These are phyloP conservation scores for Solanum lignicaule DNA, from an alignment of 257 asterid genomes.

Conservation along the genomic window DNA sequence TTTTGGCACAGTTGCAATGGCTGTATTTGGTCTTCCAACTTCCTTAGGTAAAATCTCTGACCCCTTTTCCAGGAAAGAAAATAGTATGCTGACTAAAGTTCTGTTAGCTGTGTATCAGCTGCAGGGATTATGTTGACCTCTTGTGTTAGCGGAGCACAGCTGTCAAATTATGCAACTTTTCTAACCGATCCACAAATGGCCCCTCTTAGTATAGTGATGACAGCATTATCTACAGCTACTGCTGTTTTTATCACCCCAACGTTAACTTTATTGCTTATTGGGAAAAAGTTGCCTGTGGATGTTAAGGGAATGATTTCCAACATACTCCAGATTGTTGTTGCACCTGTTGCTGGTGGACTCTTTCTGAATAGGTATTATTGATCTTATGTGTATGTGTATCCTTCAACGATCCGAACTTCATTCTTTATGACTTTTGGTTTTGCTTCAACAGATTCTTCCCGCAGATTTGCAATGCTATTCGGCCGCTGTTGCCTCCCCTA, in stretches of 20 bases:
- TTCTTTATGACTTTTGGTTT: conserved; percentile 8
- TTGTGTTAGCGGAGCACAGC: conserved; percentile 97
- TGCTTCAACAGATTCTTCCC: conserved; percentile 68
- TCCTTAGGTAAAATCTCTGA: conserved; percentile 44
- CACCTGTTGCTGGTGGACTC: conserved; percentile 85
- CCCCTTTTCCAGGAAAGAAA: neutral
- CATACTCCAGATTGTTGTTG: conserved; percentile 82
- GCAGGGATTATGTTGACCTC: conserved; percentile 91
- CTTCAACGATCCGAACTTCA: neutral
- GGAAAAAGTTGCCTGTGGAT: conserved; percentile 80
- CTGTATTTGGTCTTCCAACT: conserved; percentile 62
- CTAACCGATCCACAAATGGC: conserved; percentile 90
- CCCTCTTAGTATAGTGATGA: conserved; percentile 97
- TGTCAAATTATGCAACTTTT: conserved; percentile 88
- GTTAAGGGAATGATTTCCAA: conserved; percentile 90
- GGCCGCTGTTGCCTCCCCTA: conserved; percentile 33
- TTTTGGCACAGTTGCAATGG: conserved; percentile 62
- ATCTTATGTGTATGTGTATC: neutral
- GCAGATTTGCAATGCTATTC: conserved; percentile 41
- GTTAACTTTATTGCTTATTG: conserved; percentile 76
- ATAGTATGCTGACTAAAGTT: conserved; percentile 11
- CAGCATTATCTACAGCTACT: conserved; percentile 84
- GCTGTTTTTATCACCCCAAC: conserved; percentile 82
- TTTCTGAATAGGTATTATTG: conserved; percentile 58
- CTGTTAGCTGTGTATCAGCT: conserved; percentile 36